phyloP scores from a whole-genome alignment of 805 yeast genomes.

The Tetrapisispora namnaoensis region DNA sequence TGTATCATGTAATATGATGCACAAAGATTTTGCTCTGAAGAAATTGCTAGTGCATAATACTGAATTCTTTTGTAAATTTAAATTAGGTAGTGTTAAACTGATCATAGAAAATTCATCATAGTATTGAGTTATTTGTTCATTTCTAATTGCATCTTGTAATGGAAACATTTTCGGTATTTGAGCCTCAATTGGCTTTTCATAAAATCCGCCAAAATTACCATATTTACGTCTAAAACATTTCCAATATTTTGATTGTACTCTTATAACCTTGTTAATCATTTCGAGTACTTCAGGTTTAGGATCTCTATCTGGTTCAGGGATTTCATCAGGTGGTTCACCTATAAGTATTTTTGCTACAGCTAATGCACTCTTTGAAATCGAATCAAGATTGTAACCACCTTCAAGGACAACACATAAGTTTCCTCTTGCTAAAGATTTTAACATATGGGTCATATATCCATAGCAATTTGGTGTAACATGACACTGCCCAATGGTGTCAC shows the following conservation, averaged over 20 bases:
- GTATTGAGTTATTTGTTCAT: conserved; percentile 53
- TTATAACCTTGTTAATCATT: conserved; percentile 71
- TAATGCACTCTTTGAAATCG: conserved; percentile 82
- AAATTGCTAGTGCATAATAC: conserved; percentile 57
- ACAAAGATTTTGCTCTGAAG: conserved; percentile 50
- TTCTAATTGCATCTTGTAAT: conserved; percentile 66
- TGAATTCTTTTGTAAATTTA: conserved; percentile 26
- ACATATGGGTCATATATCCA: conserved; percentile 90
- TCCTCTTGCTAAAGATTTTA: conserved; percentile 82
- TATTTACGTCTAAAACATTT: conserved; percentile 56
- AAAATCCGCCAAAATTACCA: conserved; percentile 39
- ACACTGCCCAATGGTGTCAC: conserved; percentile 94
- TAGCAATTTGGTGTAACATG: conserved; percentile 93
- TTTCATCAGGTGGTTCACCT: conserved; percentile 90
- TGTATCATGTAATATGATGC: conserved; percentile 78
- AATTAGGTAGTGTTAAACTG: conserved; percentile 51
- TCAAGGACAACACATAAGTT: conserved; percentile 82
- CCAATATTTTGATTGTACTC: conserved; percentile 81
- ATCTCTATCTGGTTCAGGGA: conserved; percentile 38
- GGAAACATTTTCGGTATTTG: conserved; percentile 35
- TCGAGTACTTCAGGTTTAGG: conserved; percentile 73
- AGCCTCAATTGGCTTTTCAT: conserved; percentile 26
- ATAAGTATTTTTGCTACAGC: conserved; percentile 84
- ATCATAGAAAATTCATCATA: conserved; percentile 50
- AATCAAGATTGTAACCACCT: conserved; percentile 92